Base-by-base conservation (phyloP, 2,329 filamentous ascomycete genomes). In the Moelleriella libera region DNA sequence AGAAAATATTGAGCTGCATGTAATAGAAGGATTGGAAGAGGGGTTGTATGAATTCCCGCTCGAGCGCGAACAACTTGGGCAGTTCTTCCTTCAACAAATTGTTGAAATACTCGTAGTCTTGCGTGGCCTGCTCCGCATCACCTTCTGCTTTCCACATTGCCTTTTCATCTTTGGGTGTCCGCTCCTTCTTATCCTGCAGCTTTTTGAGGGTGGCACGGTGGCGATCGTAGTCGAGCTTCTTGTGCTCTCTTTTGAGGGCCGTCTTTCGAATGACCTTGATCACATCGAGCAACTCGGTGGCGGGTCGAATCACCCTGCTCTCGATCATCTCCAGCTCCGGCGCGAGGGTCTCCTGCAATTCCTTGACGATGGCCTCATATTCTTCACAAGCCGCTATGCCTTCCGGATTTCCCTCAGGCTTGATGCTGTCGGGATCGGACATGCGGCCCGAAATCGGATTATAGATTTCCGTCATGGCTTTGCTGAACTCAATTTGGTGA, bases 11-110 rank as follows among this genome's bases (percentile, higher is more conserved):
- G 54, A 98, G 78, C 67, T 98, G 92, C 92, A 98, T 98, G 72
- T 97, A 98, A 69, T 98, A 98, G 70, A 98, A 98, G 8, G 87
- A 94, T 64, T 97, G 92, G 74, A 98, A 98, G 6, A 98, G 78
- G 3, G 92, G 92, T 55, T 87, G 83, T 64, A 98, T 98, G 64
- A 98, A 97, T 64, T 97, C 85, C 53, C 83, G 79, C 65, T 98
- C 92, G 14, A 98, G 78, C 6, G 71, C 65, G 66, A 98, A 98
- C 9, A 98, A 77, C 65, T 88, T 88, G 30, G 92, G 92, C 52
- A 98, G 72, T 68, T 98, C 92, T 14, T 94, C 87, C 70, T 98
- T 98, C 51, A 98, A 77, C 46, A 98, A 72, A 59, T 96, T 88
- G 69, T 98, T 98, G 74, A 92, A 97, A 69, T 95, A 94, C 64